Conservation (phyloP, 352 stramenopile species). For the Phytophthora boehmeriae region DNA sequence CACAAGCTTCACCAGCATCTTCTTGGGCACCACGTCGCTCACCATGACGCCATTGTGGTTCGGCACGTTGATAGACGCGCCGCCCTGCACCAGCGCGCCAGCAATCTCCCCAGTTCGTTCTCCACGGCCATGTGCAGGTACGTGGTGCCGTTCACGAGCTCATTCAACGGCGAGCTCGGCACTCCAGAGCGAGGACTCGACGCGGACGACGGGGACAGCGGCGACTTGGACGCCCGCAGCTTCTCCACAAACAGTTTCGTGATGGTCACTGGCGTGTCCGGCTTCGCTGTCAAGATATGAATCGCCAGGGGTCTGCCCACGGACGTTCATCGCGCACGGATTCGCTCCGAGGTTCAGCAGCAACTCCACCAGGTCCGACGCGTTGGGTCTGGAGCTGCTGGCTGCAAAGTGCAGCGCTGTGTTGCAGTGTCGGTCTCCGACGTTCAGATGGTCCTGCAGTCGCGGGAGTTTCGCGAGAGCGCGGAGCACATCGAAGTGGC, state of each 20-base stretch:
- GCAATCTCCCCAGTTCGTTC: slow-evolving; percentile 70
- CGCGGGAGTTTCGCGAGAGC: slow-evolving; percentile 81
- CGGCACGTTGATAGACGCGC: slow-evolving; percentile 85
- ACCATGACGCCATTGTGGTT: slow-evolving; percentile 81
- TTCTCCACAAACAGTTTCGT: slow-evolving; percentile 61
- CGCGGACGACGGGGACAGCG: slow-evolving; percentile 26
- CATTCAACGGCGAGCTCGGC: slow-evolving; percentile 51
- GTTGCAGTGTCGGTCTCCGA: slow-evolving; percentile 78
- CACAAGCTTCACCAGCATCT: slow-evolving; percentile 78
- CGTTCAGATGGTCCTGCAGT: slow-evolving; percentile 73
- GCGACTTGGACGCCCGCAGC: slow-evolving; percentile 31
- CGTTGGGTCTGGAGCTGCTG: slow-evolving; percentile 59
- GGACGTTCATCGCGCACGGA: slow-evolving; percentile 70
- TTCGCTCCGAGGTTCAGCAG: slow-evolving; percentile 72
- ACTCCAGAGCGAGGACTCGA: slow-evolving; percentile 11
- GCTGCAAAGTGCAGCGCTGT: slow-evolving; percentile 86
- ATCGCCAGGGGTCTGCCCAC: slow-evolving; percentile 86
- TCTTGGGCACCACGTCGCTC: slow-evolving; percentile 77
- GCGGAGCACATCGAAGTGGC: slow-evolving; percentile 78
- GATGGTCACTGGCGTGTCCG: slow-evolving; percentile 60
- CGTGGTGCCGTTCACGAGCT: slow-evolving; percentile 76
- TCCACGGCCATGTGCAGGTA: slow-evolving; percentile 88
- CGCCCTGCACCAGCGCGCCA: slow-evolving; percentile 64
- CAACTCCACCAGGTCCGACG: slow-evolving; percentile 70
- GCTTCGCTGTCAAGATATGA: slow-evolving; percentile 78